These are phyloP conservation scores for Teratosphaeria zuluensis DNA, from an alignment of 2,329 filamentous ascomycete species.

Conservation along the genomic window DNA sequence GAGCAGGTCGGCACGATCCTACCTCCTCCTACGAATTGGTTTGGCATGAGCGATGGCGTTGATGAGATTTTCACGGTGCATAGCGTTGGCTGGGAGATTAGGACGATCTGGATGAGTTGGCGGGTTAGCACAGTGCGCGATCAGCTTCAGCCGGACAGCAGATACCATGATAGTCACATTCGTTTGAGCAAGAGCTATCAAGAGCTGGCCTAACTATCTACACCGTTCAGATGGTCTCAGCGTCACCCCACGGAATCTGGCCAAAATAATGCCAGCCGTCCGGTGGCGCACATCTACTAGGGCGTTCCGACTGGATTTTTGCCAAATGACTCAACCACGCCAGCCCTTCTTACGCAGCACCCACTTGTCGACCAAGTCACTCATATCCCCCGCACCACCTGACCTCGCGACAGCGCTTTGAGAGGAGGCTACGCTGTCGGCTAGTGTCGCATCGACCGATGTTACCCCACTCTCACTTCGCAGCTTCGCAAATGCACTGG, in stretches of 20 bases:
- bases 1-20: neutral
- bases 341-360: neutral
- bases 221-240: neutral
- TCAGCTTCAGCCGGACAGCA: neutral
- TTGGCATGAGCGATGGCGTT: neutral
- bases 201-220: neutral
- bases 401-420: neutral
- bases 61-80: neutral
- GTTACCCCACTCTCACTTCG: neutral
- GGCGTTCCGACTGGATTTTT: neutral
- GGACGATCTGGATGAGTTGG: neutral
- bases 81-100: neutral
- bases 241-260: neutral
- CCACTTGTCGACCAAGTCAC: neutral
- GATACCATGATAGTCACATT: neutral
- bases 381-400: neutral
- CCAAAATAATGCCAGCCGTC: neutral
- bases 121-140: neutral
- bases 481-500: neutral
- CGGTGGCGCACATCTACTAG: neutral
- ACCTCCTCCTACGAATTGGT: neutral
- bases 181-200: neutral
- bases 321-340: neutral
- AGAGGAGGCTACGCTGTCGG: neutral
- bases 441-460: neutral